Base-by-base conservation (phyloP, 208 protist species). In the Endotrypanum monterogeii region DNA sequence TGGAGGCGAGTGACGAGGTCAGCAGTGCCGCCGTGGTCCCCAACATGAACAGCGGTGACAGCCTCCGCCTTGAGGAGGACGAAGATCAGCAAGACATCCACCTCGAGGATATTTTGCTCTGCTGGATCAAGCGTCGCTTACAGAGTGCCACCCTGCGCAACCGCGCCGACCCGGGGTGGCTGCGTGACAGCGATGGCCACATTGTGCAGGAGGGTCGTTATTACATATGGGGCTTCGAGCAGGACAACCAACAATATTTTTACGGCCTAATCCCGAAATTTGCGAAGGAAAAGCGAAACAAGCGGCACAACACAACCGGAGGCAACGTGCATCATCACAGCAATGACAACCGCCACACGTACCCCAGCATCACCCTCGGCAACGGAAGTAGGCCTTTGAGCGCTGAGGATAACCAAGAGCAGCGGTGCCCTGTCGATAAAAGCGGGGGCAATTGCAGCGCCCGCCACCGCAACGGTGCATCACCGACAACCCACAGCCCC, bases 251-350 rank as follows among this genome's bases (percentile, higher is more conserved):
- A 68, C 68, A 68, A 4, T 88, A 82, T 63, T 92, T 87, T 79
- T 88, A 88, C 69, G 88, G 88, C 12, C 71, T 88, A 11, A 86
- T 92, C 28, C 88, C 88, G 55, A 88, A 88, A 48, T 92, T 92
- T 73, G 78, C 81, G 0, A 87, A 88, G 76, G 71, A 84, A 51
- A 84, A 83, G 63, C 65, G 73, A 71, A 74, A 51, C 55, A 69
- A 73, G 58, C 52, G 56, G 18, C 52, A 52, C 50, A 16, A 3
- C 46, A 25, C 48, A 2, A 57, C 8, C 54, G n/a, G 44, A 23
- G n/a, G 39, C 28, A 68, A 54, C 46, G 67, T 50, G 37, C 66
- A 73, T 39, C 50, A 63, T 51, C 74, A 78, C 50, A 55, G 18
- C 32, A 48, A 78, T 5, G 48, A 73, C 39, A 66, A 78, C 23